phyloP scores from a whole-genome alignment of 768 basidiomycete species.

The Suillus placidus region DNA sequence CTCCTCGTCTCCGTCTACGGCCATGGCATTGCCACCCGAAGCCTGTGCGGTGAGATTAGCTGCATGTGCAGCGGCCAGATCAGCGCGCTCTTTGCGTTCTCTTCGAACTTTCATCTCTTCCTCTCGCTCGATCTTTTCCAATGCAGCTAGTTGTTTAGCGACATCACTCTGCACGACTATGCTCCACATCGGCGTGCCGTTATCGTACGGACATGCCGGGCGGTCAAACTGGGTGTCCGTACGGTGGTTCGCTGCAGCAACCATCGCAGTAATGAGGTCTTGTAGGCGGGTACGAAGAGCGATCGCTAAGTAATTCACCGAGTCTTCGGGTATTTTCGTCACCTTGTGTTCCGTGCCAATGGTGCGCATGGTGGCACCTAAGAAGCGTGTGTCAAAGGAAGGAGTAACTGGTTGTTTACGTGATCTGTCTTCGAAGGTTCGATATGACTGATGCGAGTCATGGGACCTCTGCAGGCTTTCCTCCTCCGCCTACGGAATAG shows the following conservation, averaged over 20 bases:
- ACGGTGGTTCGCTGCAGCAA: constrained; percentile 68
- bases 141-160: constrained; percentile 70
- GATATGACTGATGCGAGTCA: constrained; percentile 62
- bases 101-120: constrained; percentile 76
- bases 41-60: constrained; percentile 64
- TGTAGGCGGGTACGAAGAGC: constrained; percentile 77
- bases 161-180: constrained; percentile 77
- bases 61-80: constrained; percentile 70
- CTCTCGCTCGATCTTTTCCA: constrained; percentile 82
- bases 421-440: constrained; percentile 75
- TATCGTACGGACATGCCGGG: constrained; percentile 64
- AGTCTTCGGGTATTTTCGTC: constrained; percentile 66
- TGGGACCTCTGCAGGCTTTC: constrained; percentile 72
- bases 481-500: constrained; percentile 73
- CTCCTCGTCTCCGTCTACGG: constrained; percentile 50
- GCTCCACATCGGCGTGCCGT: constrained; percentile 81
- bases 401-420: constrained; percentile 74
- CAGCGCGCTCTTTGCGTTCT: constrained; percentile 78
- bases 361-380: constrained; percentile 68
- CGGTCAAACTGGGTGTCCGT: constrained; percentile 71
- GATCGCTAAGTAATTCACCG: constrained; percentile 77
- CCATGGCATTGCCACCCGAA: constrained; percentile 37
- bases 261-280: constrained; percentile 68
- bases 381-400: constrained; percentile 65
- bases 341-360: constrained; percentile 72